Conservation (phyloP, 768 basidiomycete genomes). For the Lentinus brumalis region DNA sequence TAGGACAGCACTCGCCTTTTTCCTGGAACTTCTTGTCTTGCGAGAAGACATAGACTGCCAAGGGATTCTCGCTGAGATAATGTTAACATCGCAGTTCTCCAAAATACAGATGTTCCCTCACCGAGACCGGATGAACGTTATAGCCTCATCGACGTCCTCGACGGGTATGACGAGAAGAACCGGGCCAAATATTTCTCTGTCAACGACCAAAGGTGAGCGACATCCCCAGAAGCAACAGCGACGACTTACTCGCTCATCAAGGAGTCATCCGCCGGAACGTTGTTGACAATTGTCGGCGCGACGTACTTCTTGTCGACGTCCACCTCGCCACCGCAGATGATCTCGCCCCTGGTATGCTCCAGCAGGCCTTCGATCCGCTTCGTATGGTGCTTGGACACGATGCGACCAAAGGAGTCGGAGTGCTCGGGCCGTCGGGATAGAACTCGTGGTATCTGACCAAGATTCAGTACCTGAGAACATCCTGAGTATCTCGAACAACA, state of each 20-base stretch:
- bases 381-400: constrained; percentile 56
- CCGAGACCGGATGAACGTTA: constrained; percentile 66
- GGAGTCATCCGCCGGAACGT: constrained; percentile 63
- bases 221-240: not conserved
- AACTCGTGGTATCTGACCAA: constrained; percentile 51
- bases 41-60: constrained; percentile 79
- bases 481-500: not conserved
- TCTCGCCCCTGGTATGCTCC: constrained; percentile 62
- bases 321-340: constrained; percentile 66
- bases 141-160: constrained; percentile 66
- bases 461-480: too few species aligned
- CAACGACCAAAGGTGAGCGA: not conserved
- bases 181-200: constrained; percentile 84
- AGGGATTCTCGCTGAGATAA: constrained; percentile 61
- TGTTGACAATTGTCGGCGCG: constrained; percentile 69
- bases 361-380: constrained; percentile 59
- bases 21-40: constrained; percentile 57
- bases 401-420: constrained; percentile 48
- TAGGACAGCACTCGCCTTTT: constrained; percentile 47
- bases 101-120: constrained; percentile 25
- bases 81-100: too few species aligned
- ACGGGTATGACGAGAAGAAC: constrained; percentile 75
- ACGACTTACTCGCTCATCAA: constrained; percentile 72
- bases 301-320: constrained; percentile 60
- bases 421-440: constrained; percentile 45